A percentile compares a stretch with the other conserved stretches of the same genome.
These are phyloP conservation scores for Hordeum marinum DNA, from an alignment of 176 grass and related monocot species.

Conservation along the genomic window DNA sequence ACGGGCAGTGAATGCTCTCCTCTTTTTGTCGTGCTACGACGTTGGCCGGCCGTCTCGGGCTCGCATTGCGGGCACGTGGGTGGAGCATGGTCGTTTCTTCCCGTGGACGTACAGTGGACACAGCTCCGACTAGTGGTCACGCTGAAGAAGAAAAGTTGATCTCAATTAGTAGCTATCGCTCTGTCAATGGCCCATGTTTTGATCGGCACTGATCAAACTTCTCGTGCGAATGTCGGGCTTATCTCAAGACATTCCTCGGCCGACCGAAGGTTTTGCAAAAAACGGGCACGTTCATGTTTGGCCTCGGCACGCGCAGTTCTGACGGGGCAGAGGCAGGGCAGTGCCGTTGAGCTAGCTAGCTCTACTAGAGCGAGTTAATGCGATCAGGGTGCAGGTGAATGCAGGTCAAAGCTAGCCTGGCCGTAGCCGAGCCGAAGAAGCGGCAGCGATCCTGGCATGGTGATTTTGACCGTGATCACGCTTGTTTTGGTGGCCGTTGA, in stretches of 20 bases:
- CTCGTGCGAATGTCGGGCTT: neutral
- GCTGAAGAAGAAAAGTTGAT: no score
- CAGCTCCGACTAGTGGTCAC: no score
- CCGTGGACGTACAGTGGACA: no score
- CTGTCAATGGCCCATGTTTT: no score
- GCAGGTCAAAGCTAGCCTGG: neutral
- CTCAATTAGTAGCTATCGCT: no score
- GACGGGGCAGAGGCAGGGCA: neutral
- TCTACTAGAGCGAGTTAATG: slow-evolving; percentile 8
- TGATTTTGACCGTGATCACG: slow-evolving; percentile 26
- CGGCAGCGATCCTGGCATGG: neutral
- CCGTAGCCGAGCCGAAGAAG: no score
- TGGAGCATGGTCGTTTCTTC: neutral
- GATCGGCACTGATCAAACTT: no score
- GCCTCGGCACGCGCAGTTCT: neutral
- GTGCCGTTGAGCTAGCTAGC: neutral
- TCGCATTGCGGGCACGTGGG: neutral
- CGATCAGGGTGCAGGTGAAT: neutral
- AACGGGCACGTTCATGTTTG: neutral
- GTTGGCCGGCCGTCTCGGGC: neutral
- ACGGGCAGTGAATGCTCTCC: slow-evolving; percentile 24
- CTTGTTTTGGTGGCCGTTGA: neutral
- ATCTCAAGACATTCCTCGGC: neutral
- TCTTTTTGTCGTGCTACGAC: slow-evolving; percentile 29
- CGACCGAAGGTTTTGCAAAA: neutral